Evolutionary conservation across 176 grass and related monocot species (phyloP).

Genomic region (Oryza nivara): DNA sequence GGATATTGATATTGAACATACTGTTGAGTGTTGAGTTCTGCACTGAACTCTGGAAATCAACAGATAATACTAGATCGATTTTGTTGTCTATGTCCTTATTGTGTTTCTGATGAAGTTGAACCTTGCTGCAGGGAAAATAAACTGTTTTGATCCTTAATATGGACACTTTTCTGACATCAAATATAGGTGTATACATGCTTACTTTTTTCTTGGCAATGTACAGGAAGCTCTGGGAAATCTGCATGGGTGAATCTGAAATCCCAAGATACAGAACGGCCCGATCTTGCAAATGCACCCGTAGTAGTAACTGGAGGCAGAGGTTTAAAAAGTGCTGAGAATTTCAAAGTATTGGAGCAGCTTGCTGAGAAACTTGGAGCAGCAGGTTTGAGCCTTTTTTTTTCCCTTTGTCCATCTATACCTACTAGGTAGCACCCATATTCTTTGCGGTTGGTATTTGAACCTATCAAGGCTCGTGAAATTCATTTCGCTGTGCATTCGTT

Average conservation of each 20-base stretch:
- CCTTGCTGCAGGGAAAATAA: neutral
- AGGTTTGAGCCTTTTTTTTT: constrained; percentile 37
- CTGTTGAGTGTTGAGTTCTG: neutral
- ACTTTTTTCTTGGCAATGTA: neutral
- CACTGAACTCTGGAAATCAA: neutral
- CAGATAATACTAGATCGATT: neutral
- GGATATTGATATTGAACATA: neutral
- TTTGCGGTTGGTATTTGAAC: constrained; percentile 2
- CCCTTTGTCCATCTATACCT: neutral
- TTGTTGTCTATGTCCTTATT: constrained; percentile 6
- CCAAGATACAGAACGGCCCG: constrained; percentile 82
- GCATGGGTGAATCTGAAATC: constrained; percentile 78
- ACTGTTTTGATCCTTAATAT: neutral
- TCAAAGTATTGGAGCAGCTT: constrained; percentile 91
- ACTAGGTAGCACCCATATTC: neutral
- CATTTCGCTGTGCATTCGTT: neutral
- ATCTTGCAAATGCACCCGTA: constrained; percentile 81
- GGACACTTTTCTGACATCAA: neutral
- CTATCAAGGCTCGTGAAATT: neutral
- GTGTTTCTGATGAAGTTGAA: constrained; percentile 10
- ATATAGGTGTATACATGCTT: neutral
- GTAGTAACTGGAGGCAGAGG: constrained; percentile 90
- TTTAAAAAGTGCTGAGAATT: constrained; percentile 93
- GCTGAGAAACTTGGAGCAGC: constrained; percentile 98
- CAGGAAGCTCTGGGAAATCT: constrained; percentile 65